Conservation (phyloP, 768 basidiomycete genomes). For the Collybia sp. region DNA sequence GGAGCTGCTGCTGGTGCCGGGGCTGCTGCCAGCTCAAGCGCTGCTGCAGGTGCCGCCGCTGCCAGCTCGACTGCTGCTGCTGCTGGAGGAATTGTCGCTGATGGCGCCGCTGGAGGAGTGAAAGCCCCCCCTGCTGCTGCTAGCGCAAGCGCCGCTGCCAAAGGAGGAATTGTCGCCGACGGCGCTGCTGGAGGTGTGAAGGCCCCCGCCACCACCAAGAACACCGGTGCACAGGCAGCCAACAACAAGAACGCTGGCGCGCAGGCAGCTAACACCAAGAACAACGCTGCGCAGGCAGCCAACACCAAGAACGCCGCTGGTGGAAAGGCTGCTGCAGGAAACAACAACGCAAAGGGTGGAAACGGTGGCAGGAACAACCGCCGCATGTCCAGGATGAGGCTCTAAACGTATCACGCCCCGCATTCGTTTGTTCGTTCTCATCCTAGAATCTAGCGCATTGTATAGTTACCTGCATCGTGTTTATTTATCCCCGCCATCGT, state of each 20-base stretch:
- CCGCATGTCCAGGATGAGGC: neutral
- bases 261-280: neutral
- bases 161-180: constrained; percentile 3
- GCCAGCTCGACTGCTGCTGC: neutral
- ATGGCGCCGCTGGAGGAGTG: neutral
- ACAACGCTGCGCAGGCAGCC: constrained; percentile 1
- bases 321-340: neutral
- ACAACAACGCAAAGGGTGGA: neutral
- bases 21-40: neutral
- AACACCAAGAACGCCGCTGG: neutral
- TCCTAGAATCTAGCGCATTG: too few species aligned
- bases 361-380: constrained; percentile 1
- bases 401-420: neutral
- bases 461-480: too few species aligned
- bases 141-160: constrained; percentile 2
- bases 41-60: constrained; percentile 8
- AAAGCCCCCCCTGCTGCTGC: constrained; percentile 9
- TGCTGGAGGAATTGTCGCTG: too few species aligned
- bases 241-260: neutral
- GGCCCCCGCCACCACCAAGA: constrained; percentile 1
- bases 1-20: neutral
- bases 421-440: too few species aligned
- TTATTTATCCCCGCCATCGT: too few species aligned
- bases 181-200: neutral
- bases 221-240: neutral